Conservation (phyloP, 2,329 filamentous ascomycete genomes). For the Zasmidium cellare region DNA sequence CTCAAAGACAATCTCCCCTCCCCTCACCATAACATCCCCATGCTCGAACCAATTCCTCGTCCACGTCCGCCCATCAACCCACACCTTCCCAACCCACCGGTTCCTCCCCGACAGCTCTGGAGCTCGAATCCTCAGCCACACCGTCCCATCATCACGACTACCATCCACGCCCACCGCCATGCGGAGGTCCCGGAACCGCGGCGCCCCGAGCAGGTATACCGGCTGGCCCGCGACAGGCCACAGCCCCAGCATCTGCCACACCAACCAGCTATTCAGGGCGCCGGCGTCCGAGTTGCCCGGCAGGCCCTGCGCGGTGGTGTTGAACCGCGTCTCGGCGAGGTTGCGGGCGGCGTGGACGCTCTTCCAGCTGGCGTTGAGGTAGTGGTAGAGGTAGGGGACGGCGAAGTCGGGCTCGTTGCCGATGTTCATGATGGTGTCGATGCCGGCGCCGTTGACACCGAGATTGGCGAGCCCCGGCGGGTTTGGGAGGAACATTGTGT, state of each 20-base stretch:
- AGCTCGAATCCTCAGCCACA: constrained; percentile 14
- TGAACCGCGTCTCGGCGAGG: constrained; percentile 45
- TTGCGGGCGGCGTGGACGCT: constrained; percentile 37
- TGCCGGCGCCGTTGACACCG: constrained; percentile 24
- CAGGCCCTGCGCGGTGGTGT: constrained; percentile 40
- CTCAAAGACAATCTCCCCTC: constrained; percentile 21
- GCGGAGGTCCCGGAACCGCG: constrained; percentile 40
- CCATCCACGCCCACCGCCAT: constrained; percentile 15
- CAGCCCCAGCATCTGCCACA: constrained; percentile 53
- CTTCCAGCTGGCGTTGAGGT: constrained; percentile 34
- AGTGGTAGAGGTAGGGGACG: constrained; percentile 44
- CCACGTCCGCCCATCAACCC: constrained; percentile 14
- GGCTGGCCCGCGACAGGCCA: constrained; percentile 52
- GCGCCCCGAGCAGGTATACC: constrained; percentile 48
- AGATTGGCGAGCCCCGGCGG: constrained; percentile 12
- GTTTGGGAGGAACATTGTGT: constrained; percentile 20
- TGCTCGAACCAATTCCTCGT: constrained; percentile 22
- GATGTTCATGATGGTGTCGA: constrained; percentile 8
- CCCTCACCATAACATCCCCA: constrained; percentile 13
- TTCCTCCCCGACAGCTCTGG: constrained; percentile 11
- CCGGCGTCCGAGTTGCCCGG: constrained; percentile 51
- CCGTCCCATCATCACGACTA: too few species aligned
- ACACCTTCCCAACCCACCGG: constrained; percentile 20
- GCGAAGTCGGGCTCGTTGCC: constrained; percentile 42
- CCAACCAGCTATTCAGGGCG: constrained; percentile 52